phyloP scores from a whole-genome alignment of 75 land plant species.

The Larix kaempferi region DNA sequence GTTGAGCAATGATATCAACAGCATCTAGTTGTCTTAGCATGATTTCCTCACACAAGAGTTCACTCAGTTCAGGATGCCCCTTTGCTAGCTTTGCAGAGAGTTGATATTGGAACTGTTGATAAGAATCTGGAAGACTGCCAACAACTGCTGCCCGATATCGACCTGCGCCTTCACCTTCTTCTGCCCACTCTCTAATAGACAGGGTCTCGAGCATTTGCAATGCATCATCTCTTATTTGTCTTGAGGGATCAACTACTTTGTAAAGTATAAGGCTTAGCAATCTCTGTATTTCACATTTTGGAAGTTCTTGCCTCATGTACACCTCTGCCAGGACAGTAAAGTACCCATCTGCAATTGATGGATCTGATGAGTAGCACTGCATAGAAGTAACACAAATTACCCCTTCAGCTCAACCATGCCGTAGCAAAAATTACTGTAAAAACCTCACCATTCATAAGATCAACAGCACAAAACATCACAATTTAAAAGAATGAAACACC shows the following conservation, averaged over 20 bases:
- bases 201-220: constrained; percentile 99
- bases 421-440: neutral
- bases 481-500: neutral
- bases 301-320: constrained; percentile 97
- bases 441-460: neutral
- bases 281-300: constrained; percentile 94
- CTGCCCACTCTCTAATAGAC: constrained; percentile 97
- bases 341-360: constrained; percentile 97
- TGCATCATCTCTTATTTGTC: constrained; percentile 98
- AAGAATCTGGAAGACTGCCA: constrained; percentile 96
- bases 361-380: constrained; percentile 94
- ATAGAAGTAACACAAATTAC: neutral
- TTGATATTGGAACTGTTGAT: constrained; percentile 98
- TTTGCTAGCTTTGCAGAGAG: constrained; percentile 95
- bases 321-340: constrained; percentile 99
- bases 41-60: constrained; percentile 95
- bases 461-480: neutral
- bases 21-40: constrained; percentile 99
- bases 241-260: constrained; percentile 93
- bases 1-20: constrained; percentile 99
- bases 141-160: constrained; percentile 97
- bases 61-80: constrained; percentile 97
- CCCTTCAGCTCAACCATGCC: neutral
- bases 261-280: constrained; percentile 93
- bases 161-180: constrained; percentile 89